Conservation (phyloP, 805 yeast genomes). For the Kuraishia piskuri region DNA sequence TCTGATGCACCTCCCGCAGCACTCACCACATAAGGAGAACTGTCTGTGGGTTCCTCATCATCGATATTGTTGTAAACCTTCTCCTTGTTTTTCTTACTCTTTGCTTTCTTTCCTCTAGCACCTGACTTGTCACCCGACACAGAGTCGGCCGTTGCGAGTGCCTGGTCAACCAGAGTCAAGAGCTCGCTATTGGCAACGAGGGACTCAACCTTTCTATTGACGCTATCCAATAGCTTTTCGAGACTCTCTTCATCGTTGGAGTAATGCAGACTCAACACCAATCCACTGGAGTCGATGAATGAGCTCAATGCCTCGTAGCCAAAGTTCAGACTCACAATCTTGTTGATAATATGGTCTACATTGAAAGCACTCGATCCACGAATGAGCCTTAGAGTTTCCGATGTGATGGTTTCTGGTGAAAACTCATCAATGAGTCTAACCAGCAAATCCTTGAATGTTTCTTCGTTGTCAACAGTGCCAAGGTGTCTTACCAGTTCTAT, state of each 20-base stretch:
- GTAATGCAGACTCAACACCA: slow-evolving; percentile 51
- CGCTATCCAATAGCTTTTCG: slow-evolving; percentile 34
- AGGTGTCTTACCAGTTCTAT: slow-evolving; percentile 57
- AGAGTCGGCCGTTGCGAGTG: slow-evolving; percentile 13
- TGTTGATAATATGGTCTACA: slow-evolving; percentile 35
- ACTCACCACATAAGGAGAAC: background rate
- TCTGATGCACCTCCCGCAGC: background rate
- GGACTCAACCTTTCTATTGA: slow-evolving; percentile 26
- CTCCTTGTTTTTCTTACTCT: slow-evolving; percentile 14
- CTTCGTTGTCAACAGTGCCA: slow-evolving; percentile 45
- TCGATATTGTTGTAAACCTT: background rate
- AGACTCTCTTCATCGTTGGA: slow-evolving; percentile 39
- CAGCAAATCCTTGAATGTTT: slow-evolving; percentile 59
- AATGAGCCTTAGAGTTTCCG: slow-evolving; percentile 30
- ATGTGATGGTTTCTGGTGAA: slow-evolving; percentile 49
- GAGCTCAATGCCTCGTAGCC: slow-evolving; percentile 58
- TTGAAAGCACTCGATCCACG: slow-evolving; percentile 18
- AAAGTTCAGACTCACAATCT: slow-evolving; percentile 35
- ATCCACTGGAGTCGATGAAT: slow-evolving; percentile 65
- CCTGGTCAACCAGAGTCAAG: slow-evolving; percentile 39
- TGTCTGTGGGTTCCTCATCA: background rate
- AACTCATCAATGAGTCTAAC: slow-evolving; percentile 59
- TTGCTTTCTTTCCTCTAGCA: slow-evolving; percentile 4
- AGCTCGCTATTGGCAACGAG: slow-evolving; percentile 32
- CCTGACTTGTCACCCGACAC: slow-evolving; percentile 4